Conservation (phyloP, 2,329 filamentous ascomycete genomes). For the Aspergillus hiratsukae region DNA sequence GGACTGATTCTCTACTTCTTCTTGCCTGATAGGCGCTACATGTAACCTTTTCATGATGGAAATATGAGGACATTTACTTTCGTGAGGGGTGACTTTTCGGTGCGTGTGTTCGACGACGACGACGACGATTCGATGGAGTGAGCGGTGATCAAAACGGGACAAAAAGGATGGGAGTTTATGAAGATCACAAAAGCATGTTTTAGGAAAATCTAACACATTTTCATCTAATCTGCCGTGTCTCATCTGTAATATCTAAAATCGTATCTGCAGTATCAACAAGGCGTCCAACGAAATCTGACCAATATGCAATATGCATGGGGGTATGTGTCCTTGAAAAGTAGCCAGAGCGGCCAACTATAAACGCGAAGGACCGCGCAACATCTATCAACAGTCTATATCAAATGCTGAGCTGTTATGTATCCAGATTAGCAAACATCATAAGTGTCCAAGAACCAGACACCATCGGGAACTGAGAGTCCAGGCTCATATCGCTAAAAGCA, state of each 20-base stretch:
- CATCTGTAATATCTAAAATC: not conserved
- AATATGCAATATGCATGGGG: not conserved
- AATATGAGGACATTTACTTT: not conserved
- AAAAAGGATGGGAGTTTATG: not conserved
- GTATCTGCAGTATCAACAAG: not conserved
- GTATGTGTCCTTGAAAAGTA: not conserved
- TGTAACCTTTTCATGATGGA: not conserved
- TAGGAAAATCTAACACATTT: slow-evolving; percentile 4
- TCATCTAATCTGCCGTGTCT: not conserved
- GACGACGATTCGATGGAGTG: not conserved
- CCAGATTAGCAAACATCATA: not conserved
- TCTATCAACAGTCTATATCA: not conserved
- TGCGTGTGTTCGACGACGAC: not conserved
- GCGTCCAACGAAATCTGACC: not conserved
- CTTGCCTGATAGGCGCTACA: not conserved
- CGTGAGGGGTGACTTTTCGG: not conserved
- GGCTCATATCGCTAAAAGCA: not conserved
- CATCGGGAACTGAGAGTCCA: not conserved
- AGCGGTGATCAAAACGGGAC: not conserved
- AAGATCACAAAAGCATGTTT: slow-evolving; percentile 4
- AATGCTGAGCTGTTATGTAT: not conserved
- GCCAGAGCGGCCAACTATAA: not conserved
- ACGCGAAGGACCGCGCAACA: not conserved
- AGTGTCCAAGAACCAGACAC: not conserved
- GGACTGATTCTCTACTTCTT: not conserved